These are phyloP conservation scores for Parachlorella kessleri DNA, from an alignment of 139 green algal species.

Conservation along the genomic window DNA sequence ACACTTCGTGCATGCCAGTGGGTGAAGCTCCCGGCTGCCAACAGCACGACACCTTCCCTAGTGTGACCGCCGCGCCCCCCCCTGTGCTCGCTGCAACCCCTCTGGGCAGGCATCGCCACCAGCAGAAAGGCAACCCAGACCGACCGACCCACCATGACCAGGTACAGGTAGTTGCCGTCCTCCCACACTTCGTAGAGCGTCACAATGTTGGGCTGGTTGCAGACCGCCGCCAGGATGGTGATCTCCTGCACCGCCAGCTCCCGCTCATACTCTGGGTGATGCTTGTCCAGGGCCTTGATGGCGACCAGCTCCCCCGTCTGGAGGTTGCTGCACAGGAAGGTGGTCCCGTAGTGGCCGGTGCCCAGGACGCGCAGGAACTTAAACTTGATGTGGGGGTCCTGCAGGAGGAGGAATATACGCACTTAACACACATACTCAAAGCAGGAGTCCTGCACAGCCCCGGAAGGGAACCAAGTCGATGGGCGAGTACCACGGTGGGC, in stretches of 20 bases:
- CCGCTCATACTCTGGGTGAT: constrained; percentile 33
- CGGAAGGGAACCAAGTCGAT: too few species aligned
- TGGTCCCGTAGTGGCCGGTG: constrained; percentile 17
- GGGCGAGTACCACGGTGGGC: too few species aligned
- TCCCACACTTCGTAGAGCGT: constrained; percentile 79
- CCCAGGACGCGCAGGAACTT: constrained; percentile 13
- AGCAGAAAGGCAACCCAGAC: too few species aligned
- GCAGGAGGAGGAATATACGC: neutral
- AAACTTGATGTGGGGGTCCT: constrained; percentile 6
- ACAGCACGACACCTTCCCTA: too few species aligned
- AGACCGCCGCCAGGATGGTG: constrained; percentile 17
- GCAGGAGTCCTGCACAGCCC: too few species aligned
- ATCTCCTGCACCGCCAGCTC: constrained; percentile 18
- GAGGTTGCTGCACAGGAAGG: constrained; percentile 17
- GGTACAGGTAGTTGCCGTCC: constrained; percentile 59
- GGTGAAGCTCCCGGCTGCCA: too few species aligned
- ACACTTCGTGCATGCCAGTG: neutral
- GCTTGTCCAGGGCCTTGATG: constrained; percentile 38
- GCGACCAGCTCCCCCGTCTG: constrained; percentile 17
- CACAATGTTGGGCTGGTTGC: constrained; percentile 31
- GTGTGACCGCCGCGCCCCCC: too few species aligned
- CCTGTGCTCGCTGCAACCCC: too few species aligned
- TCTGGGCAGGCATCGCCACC: too few species aligned
- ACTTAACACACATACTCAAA: too few species aligned
- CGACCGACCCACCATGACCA: constrained; percentile 88